A percentile compares a stretch with the other conserved stretches of the same genome.
Conservation (phyloP, 257 asterid species). For the Penstemon newberryi region DNA sequence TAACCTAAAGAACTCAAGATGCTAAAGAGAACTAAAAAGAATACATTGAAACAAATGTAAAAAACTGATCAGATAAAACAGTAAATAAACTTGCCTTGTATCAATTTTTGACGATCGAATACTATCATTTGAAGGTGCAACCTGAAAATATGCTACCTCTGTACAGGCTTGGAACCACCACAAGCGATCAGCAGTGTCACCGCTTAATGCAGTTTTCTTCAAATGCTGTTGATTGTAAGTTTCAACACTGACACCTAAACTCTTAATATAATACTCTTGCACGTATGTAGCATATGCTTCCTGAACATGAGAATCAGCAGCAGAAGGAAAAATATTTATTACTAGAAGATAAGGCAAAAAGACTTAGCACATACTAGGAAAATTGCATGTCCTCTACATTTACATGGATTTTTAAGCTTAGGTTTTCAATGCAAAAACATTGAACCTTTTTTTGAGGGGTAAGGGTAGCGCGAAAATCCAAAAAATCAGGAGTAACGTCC, state of each 20-base stretch:
- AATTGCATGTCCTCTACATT: no score
- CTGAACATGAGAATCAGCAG: conserved; percentile 46
- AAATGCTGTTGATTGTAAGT: conserved; percentile 70
- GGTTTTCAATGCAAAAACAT: no score
- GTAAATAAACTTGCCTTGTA: conserved; percentile 50
- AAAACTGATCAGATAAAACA: not conserved
- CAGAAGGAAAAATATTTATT: not conserved
- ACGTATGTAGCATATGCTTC: conserved; percentile 85
- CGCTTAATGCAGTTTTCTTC: conserved; percentile 49
- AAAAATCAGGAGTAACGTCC: no score
- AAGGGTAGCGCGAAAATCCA: no score
- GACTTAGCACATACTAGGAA: not conserved
- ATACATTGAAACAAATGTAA: conserved; percentile 7
- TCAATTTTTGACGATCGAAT: conserved; percentile 81
- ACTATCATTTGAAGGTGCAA: conserved; percentile 90
- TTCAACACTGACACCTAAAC: conserved; percentile 53
- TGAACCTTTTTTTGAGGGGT: no score
- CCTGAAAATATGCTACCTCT: conserved; percentile 97
- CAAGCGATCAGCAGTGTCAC: conserved; percentile 60
- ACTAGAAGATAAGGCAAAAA: not conserved
- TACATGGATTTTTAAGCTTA: no score
- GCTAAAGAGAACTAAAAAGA: not conserved
- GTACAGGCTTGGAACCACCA: conserved; percentile 99
- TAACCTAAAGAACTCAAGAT: conserved; percentile 15
- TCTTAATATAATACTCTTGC: conserved; percentile 53